Conservation (phyloP, 2,329 filamentous ascomycete genomes). For the Fusarium sp. region DNA sequence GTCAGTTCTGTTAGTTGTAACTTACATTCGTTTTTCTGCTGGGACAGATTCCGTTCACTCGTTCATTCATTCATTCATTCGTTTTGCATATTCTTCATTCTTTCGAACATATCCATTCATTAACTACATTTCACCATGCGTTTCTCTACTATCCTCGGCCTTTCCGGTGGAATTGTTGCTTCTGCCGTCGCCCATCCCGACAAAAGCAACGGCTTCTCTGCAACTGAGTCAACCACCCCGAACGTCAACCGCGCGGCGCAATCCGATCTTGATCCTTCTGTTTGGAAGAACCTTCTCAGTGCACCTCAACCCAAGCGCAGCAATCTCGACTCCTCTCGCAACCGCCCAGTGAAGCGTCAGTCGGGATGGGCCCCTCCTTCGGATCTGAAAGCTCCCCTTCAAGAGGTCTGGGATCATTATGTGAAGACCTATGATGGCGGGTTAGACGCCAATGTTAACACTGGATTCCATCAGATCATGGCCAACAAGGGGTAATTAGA, state of each 20-base stretch:
- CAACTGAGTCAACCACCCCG: no score
- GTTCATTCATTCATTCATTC: not conserved
- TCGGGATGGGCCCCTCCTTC: conserved; percentile 40
- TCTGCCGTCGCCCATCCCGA: conserved; percentile 30
- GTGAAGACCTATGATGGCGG: conserved; percentile 34
- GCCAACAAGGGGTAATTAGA: conserved; percentile 44
- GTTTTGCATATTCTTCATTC: conserved; percentile 7
- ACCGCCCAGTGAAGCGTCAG: conserved; percentile 39
- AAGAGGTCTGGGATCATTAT: conserved; percentile 39
- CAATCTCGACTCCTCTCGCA: conserved; percentile 2
- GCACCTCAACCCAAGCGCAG: conserved; percentile 12
- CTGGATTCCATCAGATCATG: conserved; percentile 51
- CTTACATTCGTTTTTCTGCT: conserved; percentile 23
- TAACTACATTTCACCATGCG: conserved; percentile 8
- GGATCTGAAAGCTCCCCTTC: conserved; percentile 18
- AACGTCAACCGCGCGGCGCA: conserved; percentile 3
- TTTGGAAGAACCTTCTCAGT: conserved; percentile 34
- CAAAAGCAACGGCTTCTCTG: no score
- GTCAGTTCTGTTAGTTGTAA: not conserved
- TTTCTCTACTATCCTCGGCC: conserved; percentile 5
- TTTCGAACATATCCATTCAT: not conserved
- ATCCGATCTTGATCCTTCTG: conserved; percentile 36
- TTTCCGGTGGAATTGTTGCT: conserved; percentile 23
- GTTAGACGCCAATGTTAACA: conserved; percentile 46
- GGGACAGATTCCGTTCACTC: conserved; percentile 5